These are phyloP conservation scores for Guillardia theta DNA, from an alignment of 78 protist genomes.

Conservation along the genomic window DNA sequence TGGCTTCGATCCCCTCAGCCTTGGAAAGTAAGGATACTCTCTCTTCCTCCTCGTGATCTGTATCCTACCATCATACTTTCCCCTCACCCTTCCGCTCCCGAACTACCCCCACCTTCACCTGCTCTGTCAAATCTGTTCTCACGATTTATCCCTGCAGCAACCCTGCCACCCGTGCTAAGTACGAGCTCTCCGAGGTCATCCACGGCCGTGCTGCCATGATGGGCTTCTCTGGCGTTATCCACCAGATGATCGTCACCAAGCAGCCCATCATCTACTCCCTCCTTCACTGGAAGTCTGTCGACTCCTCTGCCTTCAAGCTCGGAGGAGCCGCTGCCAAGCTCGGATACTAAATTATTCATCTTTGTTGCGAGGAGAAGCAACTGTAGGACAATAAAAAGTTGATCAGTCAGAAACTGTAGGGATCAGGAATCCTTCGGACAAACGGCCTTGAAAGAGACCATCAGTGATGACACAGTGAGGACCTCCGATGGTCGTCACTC, in stretches of 20 bases:
- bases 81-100: too few species aligned
- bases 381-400: neutral
- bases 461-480: too few species aligned
- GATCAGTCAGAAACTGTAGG: too few species aligned
- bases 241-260: constrained; percentile 33
- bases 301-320: neutral
- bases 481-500: too few species aligned
- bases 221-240: constrained; percentile 29
- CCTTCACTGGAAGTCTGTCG: neutral
- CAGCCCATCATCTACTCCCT: neutral
- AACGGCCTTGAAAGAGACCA: too few species aligned
- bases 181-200: constrained; percentile 43
- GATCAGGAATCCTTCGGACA: too few species aligned
- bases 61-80: too few species aligned
- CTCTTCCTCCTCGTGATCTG: too few species aligned
- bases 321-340: constrained; percentile 15
- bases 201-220: constrained; percentile 50
- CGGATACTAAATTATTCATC: constrained; percentile 21
- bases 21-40: too few species aligned
- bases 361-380: too few species aligned
- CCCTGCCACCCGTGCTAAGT: neutral
- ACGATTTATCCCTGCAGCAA: too few species aligned
- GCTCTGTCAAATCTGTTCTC: too few species aligned
- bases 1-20: constrained; percentile 30
- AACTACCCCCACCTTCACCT: neutral